Evolutionary conservation across 345 rosid species (phyloP), one percentile per base, ranked within the genome.

Genomic region (Salix purpurea): DNA sequence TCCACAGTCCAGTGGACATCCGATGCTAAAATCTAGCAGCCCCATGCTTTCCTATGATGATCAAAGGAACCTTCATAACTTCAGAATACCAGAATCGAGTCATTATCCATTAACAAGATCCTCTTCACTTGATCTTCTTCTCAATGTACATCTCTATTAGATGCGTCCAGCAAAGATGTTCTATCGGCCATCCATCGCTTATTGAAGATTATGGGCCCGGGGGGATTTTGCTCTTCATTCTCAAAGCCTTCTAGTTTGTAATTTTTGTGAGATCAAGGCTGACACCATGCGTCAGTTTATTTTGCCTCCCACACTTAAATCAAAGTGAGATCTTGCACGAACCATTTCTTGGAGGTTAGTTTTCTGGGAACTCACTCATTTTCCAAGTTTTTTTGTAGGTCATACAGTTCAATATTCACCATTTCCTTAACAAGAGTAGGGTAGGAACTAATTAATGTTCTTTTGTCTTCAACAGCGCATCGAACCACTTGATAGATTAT

Each of bases 341-440:
- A 40, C 74, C 78, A 32, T 73, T 73, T 77, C 61, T 6, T 23
- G 21, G 75, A 79, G 80, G 80, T 83, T 65, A 44, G 73, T 69
- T 73, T 73, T 50, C 39, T 50, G 40, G 12, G 62, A 28, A 71
- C 5, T 71, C 11, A 19, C 50, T 39, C 54, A 42, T 68, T 68
- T 28, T 68, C 26, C 26, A 68, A 11, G 28, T 16, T 50, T 24
- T 16, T 40, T 23, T 23, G 26, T 6, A 40, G 54, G 0, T 42
- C 13, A 14, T 23, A 3, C 5, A 44, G 16, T 44, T 44, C 50
- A 44, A 44, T 44, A 44, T 44, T 44, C 50, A 44, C 16, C 16
- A 13, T 44, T 44, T 13, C 15, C 4, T 44, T 12, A 44, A 44
- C 50, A 13, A 44, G 50, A 44, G 50, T 44, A 44, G 50, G 13